Base-by-base conservation (phyloP, 805 yeast genomes). In the Candida nemodendra region DNA sequence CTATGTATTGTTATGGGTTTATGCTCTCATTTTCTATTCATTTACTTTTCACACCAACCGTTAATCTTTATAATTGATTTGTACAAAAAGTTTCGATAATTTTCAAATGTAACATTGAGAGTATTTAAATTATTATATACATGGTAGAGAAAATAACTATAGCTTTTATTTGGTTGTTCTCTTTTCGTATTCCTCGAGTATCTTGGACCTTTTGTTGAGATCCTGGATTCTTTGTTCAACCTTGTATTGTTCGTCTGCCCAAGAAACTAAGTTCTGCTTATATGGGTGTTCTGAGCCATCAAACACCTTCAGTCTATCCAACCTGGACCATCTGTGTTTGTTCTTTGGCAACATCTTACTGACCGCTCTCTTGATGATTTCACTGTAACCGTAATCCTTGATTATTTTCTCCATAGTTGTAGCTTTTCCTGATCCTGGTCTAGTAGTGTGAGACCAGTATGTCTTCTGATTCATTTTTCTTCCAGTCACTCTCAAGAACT, bases 341-440 rank as follows among this genome's bases (percentile, higher is more conserved):
- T 93, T 91, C 67, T 87, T 90, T 29, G 99, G 99, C 39, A 93
- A 72, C 99, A 93, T 93, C 39, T 95, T 95, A 46, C 87, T 81
- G 5, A 93, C 99, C 2, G 99, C 98, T 52, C 84, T 78, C 53
- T 66, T 76, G 53, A 93, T 68, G 9, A 90, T 67, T 62, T 93
- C 98, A n/a, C 87, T 81, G 51, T 79, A 85, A 6, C 99, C 99
- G 53, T 82, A 79, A 59, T 89, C 81, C 32, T 69, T 77, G 27
- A 79, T 76, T 62, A 90, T 66, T 44, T 77, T 80, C 39, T 79
- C 79, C 93, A 93, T 84, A 16, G 96, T 80, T 30, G 80, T 74
- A 51, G 86, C 78, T 53, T 84, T 84, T 53, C 93, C 78, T 26
- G 88, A 79, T 32, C 99, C 99, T 3, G 98, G 98, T 52, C 84